A percentile compares a stretch with the other conserved stretches of the same genome.
Conservation (phyloP, 202 grass and related monocot species). For the Saccharum hybrid region DNA sequence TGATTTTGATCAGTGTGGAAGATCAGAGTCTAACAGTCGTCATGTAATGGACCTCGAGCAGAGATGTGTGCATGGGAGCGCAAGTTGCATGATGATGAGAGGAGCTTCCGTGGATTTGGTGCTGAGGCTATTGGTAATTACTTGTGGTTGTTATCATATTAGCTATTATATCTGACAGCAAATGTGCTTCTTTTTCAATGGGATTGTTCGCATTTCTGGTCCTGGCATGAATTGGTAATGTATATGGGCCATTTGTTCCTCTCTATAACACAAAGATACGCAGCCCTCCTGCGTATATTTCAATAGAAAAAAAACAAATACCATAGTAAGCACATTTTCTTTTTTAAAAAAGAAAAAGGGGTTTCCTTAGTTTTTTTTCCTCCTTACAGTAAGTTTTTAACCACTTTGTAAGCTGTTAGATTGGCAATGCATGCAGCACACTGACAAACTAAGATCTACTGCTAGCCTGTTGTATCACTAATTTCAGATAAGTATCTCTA, state of each 20-base stretch:
- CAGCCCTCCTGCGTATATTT: no score
- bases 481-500: constrained; percentile 5
- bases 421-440: background rate
- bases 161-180: constrained; percentile 9
- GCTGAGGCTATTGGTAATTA: constrained; percentile 66
- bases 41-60: constrained; percentile 44
- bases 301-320: no score
- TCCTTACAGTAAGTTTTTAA: background rate
- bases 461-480: background rate
- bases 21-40: constrained; percentile 35
- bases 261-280: no score
- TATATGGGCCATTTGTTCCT: no score
- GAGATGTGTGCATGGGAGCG: constrained; percentile 81
- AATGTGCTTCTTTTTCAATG: constrained; percentile 1
- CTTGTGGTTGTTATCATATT: background rate
- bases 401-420: background rate
- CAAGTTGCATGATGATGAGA: constrained; percentile 62
- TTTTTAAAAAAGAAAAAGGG: no score
- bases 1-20: constrained; percentile 6
- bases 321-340: no score
- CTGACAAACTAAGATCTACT: constrained; percentile 22
- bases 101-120: constrained; percentile 53
- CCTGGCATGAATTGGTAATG: no score
- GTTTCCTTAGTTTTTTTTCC: no score
- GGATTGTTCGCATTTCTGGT: constrained; percentile 9